A percentile compares a stretch with the other conserved stretches of the same genome.
Conservation (phyloP, 805 yeast species). For the Saturnispora gosingensis region DNA sequence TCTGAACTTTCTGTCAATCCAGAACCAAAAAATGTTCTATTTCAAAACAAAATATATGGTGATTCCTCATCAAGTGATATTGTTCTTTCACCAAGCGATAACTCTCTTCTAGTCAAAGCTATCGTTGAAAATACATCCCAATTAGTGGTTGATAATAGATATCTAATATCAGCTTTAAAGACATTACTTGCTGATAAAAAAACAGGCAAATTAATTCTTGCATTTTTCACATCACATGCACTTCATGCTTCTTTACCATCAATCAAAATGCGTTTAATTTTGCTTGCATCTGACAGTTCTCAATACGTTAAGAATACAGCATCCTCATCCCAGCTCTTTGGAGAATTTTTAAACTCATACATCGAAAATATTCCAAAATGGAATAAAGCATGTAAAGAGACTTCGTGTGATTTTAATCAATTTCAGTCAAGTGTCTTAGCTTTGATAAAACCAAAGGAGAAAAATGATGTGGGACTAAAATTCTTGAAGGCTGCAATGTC, state of each 20-base stretch:
- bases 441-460: conserved; percentile 56
- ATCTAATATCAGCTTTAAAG: conserved; percentile 31
- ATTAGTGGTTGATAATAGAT: conserved; percentile 41
- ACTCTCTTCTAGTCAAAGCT: conserved; percentile 33
- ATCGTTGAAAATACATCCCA: conserved; percentile 33
- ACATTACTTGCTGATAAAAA: conserved; percentile 40
- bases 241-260: conserved; percentile 39
- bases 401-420: conserved; percentile 40
- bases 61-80: conserved; percentile 32
- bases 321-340: conserved; percentile 39
- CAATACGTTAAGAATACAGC: conserved; percentile 33
- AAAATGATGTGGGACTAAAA: conserved; percentile 43
- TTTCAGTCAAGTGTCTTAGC: conserved; percentile 52
- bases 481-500: conserved; percentile 50
- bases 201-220: conserved; percentile 44
- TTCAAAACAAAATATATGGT: conserved; percentile 54
- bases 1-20: conserved; percentile 13
- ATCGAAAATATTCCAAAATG: conserved; percentile 37
- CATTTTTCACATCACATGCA: conserved; percentile 68
- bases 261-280: conserved; percentile 44
- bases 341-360: conserved; percentile 37
- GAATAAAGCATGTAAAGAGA: conserved; percentile 34
- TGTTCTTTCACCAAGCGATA: conserved; percentile 58
- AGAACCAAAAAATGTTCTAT: conserved; percentile 33
- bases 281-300: conserved; percentile 34